phyloP scores from a whole-genome alignment of 2,329 filamentous ascomycete species.

The Aspergillus versicolor region DNA sequence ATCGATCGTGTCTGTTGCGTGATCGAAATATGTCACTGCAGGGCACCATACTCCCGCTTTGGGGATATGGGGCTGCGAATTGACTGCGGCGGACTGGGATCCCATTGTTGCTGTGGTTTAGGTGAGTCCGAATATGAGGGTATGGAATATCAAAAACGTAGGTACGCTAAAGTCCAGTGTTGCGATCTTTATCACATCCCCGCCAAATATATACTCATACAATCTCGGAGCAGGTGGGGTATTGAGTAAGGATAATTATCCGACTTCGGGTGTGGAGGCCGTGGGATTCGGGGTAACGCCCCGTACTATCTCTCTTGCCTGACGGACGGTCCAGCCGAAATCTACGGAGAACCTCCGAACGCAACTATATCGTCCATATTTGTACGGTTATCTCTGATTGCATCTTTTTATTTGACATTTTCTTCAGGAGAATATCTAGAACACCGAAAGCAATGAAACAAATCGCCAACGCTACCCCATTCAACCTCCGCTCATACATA shows the following conservation, averaged over 20 bases:
- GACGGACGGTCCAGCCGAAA: conserved; percentile 7
- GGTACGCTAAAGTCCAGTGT: not conserved
- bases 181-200: not conserved
- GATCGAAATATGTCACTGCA: conserved; percentile 57
- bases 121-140: not conserved
- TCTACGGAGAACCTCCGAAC: not conserved
- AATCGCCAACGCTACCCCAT: not conserved
- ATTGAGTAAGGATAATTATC: conserved; percentile 12
- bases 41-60: conserved; percentile 51
- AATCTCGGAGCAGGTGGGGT: not conserved
- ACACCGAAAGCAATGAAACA: not conserved
- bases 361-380: not conserved
- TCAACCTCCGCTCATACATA: not conserved
- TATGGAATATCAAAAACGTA: not conserved
- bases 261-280: conserved; percentile 14
- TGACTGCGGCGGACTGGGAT: conserved; percentile 12
- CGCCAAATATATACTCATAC: not conserved
- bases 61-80: conserved; percentile 21
- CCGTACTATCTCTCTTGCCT: not conserved
- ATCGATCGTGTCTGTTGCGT: conserved; percentile 49
- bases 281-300: conserved; percentile 3
- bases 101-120: conserved; percentile 10
- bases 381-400: not conserved
- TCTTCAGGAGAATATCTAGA: not conserved
- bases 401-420: not conserved